Evolutionary conservation across 2,329 filamentous ascomycete species (phyloP), one percentile per base, ranked within the genome.

Genomic region (Diaporthe longicolla): DNA sequence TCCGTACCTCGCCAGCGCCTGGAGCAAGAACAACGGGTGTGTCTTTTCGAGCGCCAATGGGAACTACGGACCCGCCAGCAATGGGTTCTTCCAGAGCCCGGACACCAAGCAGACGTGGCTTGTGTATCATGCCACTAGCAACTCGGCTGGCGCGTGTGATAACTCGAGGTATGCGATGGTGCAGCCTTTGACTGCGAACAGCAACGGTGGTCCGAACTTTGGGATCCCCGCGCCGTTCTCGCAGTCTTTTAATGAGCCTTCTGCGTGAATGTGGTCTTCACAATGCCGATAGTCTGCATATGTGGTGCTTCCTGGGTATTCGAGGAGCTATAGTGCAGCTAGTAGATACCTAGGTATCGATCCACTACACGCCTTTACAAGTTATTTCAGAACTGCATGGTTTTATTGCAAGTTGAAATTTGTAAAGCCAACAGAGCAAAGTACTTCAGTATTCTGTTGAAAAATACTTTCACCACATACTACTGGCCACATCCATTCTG

Each of bases 71-170:
- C 87, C 88, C 0, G 89, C 88, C 0, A 88, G 90, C 75, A 90
- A 90, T 76, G 88, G 87, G 3, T 91, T 91, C 83, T 90, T 91
- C 81, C 82, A 80, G 37, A 90, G 87, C 75, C 88, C 89, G 0
- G 88, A 90, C 75, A 87, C 84, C 4, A 85, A 81, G 0, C 84
- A 90, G 79, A 87, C 85, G 3, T 91, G 85, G 85, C 89, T 88
- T 69, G 85, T 88, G 0, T 91, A 88, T 79, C 88, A 91, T 76
- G 89, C 89, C 0, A 89, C 88, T 0, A 81, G 83, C 1, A 87
- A 84, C 73, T 81, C 82, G 15, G 81, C 80, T 0, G 89, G 89
- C 0, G 84, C 85, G 1, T 91, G 89, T 72, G 88, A 89, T 73
- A 83, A 86, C 1, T 87, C 83, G 6, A 80, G 89, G 52, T 90